phyloP scores from a whole-genome alignment of 192 early-diverging fungal genomes.

The Pilobolus umbonatus region DNA sequence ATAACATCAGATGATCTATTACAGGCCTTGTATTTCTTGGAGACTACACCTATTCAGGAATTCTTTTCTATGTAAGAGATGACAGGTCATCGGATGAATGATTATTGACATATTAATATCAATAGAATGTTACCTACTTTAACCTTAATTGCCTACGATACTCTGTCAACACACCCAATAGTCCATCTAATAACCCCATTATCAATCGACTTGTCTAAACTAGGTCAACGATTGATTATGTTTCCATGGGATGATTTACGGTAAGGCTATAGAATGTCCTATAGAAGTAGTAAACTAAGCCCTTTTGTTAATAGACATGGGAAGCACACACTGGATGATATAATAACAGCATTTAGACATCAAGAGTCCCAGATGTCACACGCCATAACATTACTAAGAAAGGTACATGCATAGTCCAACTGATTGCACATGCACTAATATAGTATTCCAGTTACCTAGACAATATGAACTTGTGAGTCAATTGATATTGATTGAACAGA shows the following conservation, averaged over 20 bases:
- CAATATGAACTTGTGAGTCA: slow-evolving; percentile 55
- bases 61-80: slow-evolving; percentile 49
- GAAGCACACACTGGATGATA: slow-evolving; percentile 28
- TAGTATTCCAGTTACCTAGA: slow-evolving; percentile 48
- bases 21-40: slow-evolving; percentile 60
- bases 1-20: slow-evolving; percentile 13
- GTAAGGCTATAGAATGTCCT: slow-evolving; percentile 12
- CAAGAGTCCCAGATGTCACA: slow-evolving; percentile 46
- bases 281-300: neutral
- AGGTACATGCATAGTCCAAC: slow-evolving; percentile 29
- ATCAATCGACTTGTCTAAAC: slow-evolving; percentile 24
- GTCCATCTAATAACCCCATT: slow-evolving; percentile 40
- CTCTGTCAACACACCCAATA: slow-evolving; percentile 57
- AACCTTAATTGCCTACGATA: slow-evolving; percentile 72
- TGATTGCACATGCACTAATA: neutral
- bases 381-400: slow-evolving; percentile 50
- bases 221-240: slow-evolving; percentile 28
- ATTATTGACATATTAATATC: neutral
- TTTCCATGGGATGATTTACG: slow-evolving; percentile 47
- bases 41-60: slow-evolving; percentile 49
- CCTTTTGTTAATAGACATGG: slow-evolving; percentile 14
- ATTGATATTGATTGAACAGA: slow-evolving; percentile 39
- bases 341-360: slow-evolving; percentile 34
- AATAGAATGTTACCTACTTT: slow-evolving; percentile 68
- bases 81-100: neutral